These are phyloP conservation scores for Colletotrichum karsti DNA, from an alignment of 2,329 filamentous ascomycete species.

Conservation along the genomic window DNA sequence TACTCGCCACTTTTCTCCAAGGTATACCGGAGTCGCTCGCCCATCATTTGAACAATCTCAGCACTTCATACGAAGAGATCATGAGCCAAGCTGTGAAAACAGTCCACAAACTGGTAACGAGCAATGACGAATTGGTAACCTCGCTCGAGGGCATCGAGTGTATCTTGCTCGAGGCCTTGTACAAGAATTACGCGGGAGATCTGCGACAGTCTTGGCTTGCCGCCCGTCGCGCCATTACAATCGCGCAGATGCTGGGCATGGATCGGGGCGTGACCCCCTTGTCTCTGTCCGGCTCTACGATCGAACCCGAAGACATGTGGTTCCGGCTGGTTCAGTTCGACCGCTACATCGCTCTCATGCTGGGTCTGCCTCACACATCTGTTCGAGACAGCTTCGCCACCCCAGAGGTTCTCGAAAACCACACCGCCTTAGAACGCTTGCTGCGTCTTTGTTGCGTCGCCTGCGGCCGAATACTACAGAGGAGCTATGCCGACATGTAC, in stretches of 20 bases:
- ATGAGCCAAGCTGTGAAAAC: conserved; percentile 38
- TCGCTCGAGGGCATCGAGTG: conserved; percentile 59
- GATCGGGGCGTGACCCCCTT: conserved; percentile 24
- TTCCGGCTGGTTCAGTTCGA: conserved; percentile 47
- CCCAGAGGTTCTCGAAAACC: conserved; percentile 25
- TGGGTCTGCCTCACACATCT: conserved; percentile 46
- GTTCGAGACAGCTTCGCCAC: conserved; percentile 19
- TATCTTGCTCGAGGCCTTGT: conserved; percentile 56
- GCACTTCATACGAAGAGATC: conserved; percentile 33
- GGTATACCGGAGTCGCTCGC: background rate
- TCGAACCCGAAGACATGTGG: conserved; percentile 39
- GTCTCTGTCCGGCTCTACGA: background rate
- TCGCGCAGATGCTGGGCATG: conserved; percentile 53
- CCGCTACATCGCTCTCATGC: conserved; percentile 46
- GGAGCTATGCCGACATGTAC: conserved; percentile 38
- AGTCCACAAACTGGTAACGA: conserved; percentile 47
- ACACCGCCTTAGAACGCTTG: conserved; percentile 41
- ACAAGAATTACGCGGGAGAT: conserved; percentile 55
- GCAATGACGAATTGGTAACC: conserved; percentile 53
- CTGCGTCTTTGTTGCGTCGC: conserved; percentile 38
- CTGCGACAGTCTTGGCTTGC: conserved; percentile 55
- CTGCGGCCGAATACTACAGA: conserved; percentile 43
- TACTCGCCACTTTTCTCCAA: conserved; percentile 47
- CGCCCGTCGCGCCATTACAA: conserved; percentile 51
- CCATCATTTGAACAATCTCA: conserved; percentile 24